A percentile compares a stretch with the other conserved stretches of the same genome.
phyloP scores from a whole-genome alignment of 2,329 filamentous ascomycete species.

The Zasmidium cellare region DNA sequence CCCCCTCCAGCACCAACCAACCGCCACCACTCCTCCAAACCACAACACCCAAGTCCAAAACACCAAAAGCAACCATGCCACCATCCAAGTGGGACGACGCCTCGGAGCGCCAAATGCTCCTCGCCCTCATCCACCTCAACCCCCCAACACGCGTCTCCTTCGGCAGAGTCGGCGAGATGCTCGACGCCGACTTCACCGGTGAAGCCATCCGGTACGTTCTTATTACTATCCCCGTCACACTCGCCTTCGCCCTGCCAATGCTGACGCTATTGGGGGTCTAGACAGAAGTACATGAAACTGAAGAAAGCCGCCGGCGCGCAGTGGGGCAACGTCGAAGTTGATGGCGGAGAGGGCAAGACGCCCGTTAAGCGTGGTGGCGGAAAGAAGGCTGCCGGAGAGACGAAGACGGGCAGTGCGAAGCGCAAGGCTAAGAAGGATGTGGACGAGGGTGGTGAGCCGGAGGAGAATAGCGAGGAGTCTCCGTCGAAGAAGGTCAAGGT shows the following conservation, averaged over 20 bases:
- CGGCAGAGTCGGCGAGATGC: slow-evolving; percentile 4
- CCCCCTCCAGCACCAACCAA: neutral
- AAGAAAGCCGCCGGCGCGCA: slow-evolving; percentile 7
- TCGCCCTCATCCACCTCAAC: slow-evolving; percentile 9
- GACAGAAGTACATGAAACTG: slow-evolving; percentile 10
- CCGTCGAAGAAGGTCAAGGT: slow-evolving; percentile 12
- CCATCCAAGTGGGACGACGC: slow-evolving; percentile 11
- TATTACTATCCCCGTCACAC: neutral
- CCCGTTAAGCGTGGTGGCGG: slow-evolving; percentile 2
- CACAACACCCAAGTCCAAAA: neutral
- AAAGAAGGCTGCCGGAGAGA: slow-evolving; percentile 9
- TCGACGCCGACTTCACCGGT: slow-evolving; percentile 7
- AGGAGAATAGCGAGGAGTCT: slow-evolving; percentile 2
- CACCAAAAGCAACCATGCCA: neutral
- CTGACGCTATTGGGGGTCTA: neutral
- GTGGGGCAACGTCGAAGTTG: slow-evolving; percentile 1
- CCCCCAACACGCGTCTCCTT: slow-evolving; percentile 1
- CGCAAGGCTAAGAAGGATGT: neutral
- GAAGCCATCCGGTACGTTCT: neutral
- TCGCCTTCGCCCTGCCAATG: neutral
- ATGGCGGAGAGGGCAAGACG: neutral
- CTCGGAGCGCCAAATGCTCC: slow-evolving; percentile 8
- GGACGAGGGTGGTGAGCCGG: neutral
- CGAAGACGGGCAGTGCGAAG: neutral
- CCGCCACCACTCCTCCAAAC: neutral